phyloP scores from a whole-genome alignment of 768 basidiomycete species.

The Mycena galericulata region DNA sequence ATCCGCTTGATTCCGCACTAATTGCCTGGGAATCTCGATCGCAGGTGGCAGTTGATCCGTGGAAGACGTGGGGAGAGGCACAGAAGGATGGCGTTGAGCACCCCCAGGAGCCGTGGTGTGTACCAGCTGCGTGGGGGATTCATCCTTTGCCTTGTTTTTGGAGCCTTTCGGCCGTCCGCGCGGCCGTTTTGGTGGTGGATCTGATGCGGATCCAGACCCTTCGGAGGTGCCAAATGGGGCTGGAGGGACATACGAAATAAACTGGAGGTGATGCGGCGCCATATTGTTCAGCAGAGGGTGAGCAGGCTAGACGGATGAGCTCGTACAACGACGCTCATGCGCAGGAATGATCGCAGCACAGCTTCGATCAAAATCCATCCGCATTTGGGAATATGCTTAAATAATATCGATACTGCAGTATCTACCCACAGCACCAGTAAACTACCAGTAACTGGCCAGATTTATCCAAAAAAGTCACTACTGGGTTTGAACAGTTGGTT shows the following conservation, averaged over 20 bases:
- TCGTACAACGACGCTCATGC: not conserved
- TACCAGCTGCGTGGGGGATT: not conserved
- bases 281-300: constrained; percentile 3
- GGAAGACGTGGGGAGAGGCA: not conserved
- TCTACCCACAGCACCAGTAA: no score
- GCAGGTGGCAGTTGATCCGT: not conserved
- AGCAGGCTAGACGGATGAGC: not conserved
- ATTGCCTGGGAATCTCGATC: not conserved
- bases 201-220: not conserved
- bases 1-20: not conserved
- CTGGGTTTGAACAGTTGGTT: no score
- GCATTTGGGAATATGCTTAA: constrained; percentile 5
- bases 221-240: not conserved
- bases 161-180: constrained; percentile 9
- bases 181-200: not conserved
- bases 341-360: not conserved
- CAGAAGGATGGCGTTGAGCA: not conserved
- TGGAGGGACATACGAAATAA: constrained; percentile 2
- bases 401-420: constrained; percentile 2
- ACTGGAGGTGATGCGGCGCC: not conserved
- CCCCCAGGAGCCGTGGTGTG: not conserved
- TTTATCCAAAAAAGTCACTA: no score
- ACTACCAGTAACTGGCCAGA: no score
- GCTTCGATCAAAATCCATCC: constrained; percentile 6
- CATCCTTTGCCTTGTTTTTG: constrained; percentile 9